Conservation (phyloP, 257 asterid genomes). For the Cinchona pubescens region DNA sequence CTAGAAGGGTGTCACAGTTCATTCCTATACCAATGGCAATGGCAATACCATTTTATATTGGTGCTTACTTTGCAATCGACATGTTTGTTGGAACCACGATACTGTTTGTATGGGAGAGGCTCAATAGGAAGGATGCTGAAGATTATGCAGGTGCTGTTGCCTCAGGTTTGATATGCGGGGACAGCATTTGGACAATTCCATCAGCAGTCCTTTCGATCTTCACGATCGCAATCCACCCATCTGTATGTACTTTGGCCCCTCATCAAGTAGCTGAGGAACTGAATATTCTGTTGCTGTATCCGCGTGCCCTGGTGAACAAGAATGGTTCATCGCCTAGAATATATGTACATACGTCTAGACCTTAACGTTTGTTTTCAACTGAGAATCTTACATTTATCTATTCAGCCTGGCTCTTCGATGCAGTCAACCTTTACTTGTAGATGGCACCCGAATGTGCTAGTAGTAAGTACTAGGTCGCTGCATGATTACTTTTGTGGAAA, state of each 20-base stretch:
- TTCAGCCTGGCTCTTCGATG: no score
- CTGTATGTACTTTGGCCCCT: conserved; percentile 85
- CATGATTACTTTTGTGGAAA: no score
- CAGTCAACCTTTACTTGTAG: no score
- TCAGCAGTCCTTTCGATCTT: conserved; percentile 88
- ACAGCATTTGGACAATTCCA: conserved; percentile 94
- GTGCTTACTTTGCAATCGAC: conserved; percentile 94
- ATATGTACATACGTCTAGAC: not conserved
- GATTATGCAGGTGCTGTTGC: conserved; percentile 90
- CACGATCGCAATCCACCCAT: conserved; percentile 90
- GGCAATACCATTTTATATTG: conserved; percentile 91
- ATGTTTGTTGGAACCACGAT: conserved; percentile 92
- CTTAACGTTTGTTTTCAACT: no score
- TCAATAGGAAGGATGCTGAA: conserved; percentile 65
- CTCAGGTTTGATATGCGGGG: conserved; percentile 91
- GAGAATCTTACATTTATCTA: no score
- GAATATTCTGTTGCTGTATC: not conserved
- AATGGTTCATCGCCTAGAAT: no score
- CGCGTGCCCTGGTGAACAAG: not conserved
- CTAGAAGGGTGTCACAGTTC: conserved; percentile 51
- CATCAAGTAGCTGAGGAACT: conserved; percentile 48
- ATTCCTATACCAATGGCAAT: conserved; percentile 96
- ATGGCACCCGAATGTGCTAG: no score
- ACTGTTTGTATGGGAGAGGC: conserved; percentile 73
- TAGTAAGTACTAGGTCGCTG: no score